Evolutionary conservation across 2,329 filamentous ascomycete genomes (phyloP).

Genomic region (Colletotrichum sp.): DNA sequence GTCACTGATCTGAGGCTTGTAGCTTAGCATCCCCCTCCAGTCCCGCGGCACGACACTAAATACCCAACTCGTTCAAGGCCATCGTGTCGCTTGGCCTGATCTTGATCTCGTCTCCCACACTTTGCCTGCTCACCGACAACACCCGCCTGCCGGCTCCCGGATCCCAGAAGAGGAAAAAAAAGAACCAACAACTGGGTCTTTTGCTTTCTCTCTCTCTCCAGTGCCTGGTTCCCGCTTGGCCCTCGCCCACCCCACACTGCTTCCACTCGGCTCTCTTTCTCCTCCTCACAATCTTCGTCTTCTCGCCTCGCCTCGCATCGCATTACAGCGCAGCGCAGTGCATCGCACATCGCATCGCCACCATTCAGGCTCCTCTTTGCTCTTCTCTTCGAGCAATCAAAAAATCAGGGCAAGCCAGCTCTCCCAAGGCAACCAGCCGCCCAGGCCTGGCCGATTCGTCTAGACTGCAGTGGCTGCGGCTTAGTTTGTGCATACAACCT

Average conservation of each 20-base stretch:
- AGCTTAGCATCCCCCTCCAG: neutral
- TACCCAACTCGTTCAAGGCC: neutral
- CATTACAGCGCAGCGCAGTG: conserved; percentile 1
- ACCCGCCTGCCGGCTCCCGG: neutral
- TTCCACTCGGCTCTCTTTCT: neutral
- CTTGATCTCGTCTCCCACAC: neutral
- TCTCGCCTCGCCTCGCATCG: neutral
- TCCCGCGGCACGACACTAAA: neutral
- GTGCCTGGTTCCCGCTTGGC: neutral
- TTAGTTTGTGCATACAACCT: conserved; percentile 16
- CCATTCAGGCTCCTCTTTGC: neutral
- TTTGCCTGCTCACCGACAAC: conserved; percentile 11
- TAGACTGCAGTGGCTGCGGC: conserved; percentile 13
- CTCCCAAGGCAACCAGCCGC: neutral
- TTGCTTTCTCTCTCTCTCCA: neutral
- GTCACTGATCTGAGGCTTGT: conserved; percentile 17
- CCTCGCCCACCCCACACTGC: neutral
- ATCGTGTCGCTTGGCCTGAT: neutral
- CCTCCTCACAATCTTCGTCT: neutral
- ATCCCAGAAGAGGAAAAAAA: neutral
- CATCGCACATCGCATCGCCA: conserved; percentile 1
- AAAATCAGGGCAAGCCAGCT: neutral
- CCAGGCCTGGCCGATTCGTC: neutral
- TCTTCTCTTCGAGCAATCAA: neutral
- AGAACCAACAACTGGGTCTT: neutral